These are phyloP conservation scores for Zygotorulaspora chibaensis DNA, from an alignment of 805 yeast genomes.

Conservation along the genomic window DNA sequence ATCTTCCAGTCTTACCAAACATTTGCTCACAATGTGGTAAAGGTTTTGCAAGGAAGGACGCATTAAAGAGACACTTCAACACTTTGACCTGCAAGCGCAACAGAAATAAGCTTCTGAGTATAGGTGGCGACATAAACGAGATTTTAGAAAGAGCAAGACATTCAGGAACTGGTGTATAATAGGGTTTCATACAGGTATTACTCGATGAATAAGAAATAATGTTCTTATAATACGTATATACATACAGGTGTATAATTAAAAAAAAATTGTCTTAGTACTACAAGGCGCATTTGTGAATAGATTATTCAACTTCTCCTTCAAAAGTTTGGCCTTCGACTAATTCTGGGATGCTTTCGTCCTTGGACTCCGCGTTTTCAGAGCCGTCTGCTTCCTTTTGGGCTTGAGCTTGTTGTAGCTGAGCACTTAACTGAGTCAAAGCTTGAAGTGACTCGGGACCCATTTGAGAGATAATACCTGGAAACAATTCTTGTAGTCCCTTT, in stretches of 20 bases:
- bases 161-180: conserved; percentile 25
- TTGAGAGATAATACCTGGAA: conserved; percentile 93
- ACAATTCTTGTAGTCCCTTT: conserved; percentile 84
- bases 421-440: conserved; percentile 83
- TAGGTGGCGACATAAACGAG: conserved; percentile 37
- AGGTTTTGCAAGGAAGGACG: conserved; percentile 81
- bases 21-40: conserved; percentile 73
- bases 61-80: conserved; percentile 68
- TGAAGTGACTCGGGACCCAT: conserved; percentile 93
- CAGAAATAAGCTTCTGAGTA: conserved; percentile 47
- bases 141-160: conserved; percentile 30
- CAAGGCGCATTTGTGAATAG: not conserved
- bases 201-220: not conserved
- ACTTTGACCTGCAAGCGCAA: conserved; percentile 74
- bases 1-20: conserved; percentile 64
- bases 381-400: conserved; percentile 45
- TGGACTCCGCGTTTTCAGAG: conserved; percentile 48
- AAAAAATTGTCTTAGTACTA: not conserved
- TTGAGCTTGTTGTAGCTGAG: conserved; percentile 67
- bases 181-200: not conserved
- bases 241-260: conserved; percentile 4
- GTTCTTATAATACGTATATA: conserved; percentile 1
- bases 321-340: conserved; percentile 78
- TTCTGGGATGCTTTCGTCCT: conserved; percentile 38
- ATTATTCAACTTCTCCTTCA: conserved; percentile 37